A percentile compares a stretch with the other conserved stretches of the same genome.
Conservation (phyloP, 2,329 filamentous ascomycete species). For the Fragosphaeria purpurea region DNA sequence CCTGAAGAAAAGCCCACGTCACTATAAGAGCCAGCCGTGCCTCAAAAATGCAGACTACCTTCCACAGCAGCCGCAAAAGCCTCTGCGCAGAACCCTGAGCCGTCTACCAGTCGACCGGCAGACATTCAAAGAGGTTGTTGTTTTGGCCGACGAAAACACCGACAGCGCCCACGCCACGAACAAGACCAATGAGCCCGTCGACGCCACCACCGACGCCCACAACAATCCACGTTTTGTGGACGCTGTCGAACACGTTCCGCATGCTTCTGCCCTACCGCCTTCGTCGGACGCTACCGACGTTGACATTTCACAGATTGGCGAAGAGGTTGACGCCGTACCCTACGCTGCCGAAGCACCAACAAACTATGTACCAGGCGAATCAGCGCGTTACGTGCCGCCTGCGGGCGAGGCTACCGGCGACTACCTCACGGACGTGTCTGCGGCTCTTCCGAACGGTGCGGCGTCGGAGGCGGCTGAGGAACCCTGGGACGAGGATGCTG, state of each 20-base stretch:
- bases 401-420: background rate
- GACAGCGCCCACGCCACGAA: no score
- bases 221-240: constrained; percentile 32
- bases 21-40: constrained; percentile 45
- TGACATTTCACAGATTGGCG: constrained; percentile 1
- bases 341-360: background rate
- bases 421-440: constrained; percentile 7
- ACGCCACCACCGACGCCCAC: constrained; percentile 13
- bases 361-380: background rate
- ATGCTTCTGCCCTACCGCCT: background rate
- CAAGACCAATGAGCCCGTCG: no score
- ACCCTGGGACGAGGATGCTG: constrained; percentile 72
- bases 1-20: constrained; percentile 28
- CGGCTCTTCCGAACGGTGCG: constrained; percentile 1
- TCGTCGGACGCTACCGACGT: background rate
- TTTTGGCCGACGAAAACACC: constrained; percentile 1
- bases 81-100: constrained; percentile 12
- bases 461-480: constrained; percentile 49
- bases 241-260: constrained; percentile 31
- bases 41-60: constrained; percentile 24
- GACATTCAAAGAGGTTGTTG: constrained; percentile 2
- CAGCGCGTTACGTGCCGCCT: background rate
- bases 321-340: constrained; percentile 6
- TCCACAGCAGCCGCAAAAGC: constrained; percentile 8
- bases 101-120: constrained; percentile 10